phyloP scores from a whole-genome alignment of 352 stramenopile species.

The Thalassiosira exigua region DNA sequence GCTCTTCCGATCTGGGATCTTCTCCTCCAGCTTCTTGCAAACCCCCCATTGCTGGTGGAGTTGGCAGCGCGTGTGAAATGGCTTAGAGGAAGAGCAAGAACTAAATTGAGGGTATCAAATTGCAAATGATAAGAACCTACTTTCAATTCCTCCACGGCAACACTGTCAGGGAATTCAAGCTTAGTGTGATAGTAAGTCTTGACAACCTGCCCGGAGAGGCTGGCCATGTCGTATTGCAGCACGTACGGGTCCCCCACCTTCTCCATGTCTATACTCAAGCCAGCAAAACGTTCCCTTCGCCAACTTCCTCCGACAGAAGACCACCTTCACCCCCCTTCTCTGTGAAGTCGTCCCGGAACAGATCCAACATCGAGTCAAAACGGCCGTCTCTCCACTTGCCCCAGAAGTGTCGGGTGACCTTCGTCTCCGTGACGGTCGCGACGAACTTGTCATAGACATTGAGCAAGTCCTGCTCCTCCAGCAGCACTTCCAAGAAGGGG shows the following conservation, averaged over 20 bases:
- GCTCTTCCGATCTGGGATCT: too few relatives aligned
- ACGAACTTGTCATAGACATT: constrained; percentile 56
- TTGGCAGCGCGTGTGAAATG: too few relatives aligned
- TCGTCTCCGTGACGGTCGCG: constrained; percentile 27
- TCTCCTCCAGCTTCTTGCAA: constrained; percentile 55
- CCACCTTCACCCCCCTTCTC: constrained; percentile 50
- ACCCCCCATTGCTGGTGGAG: constrained; percentile 26
- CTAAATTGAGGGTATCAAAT: too few relatives aligned
- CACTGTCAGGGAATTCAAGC: constrained; percentile 60
- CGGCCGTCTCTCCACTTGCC: constrained; percentile 59
- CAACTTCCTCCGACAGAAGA: constrained; percentile 50
- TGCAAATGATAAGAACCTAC: too few relatives aligned
- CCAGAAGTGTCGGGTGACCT: constrained; percentile 34
- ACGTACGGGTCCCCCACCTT: constrained; percentile 38
- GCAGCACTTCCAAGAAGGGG: constrained; percentile 3
- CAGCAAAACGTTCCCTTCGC: constrained; percentile 38
- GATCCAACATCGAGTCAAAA: constrained; percentile 55
- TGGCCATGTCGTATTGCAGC: constrained; percentile 57
- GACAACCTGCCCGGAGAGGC: constrained; percentile 54
- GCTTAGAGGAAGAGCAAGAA: too few relatives aligned
- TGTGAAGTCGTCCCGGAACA: constrained; percentile 59
- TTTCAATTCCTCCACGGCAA: constrained; percentile 60
- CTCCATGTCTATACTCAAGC: constrained; percentile 62
- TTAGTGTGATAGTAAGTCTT: constrained; percentile 55
- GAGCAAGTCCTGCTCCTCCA: constrained; percentile 34